Evolutionary conservation across 2,329 filamentous ascomycete genomes (phyloP).

Genomic region (Aspergillus pseudoviridinutans): DNA sequence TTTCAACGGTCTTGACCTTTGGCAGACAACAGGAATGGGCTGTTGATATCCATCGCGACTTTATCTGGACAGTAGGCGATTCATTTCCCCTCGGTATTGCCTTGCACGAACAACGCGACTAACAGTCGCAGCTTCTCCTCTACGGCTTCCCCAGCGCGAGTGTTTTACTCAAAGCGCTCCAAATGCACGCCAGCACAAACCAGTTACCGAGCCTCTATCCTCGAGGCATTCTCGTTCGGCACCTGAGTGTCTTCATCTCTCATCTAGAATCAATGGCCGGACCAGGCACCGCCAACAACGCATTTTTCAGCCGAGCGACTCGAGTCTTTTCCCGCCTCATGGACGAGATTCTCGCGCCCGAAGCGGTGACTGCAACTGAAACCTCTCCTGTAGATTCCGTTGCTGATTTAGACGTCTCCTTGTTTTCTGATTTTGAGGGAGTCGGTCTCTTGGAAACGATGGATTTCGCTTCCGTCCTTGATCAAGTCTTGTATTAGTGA

Average conservation of each 20-base stretch:
- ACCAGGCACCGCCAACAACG: conserved; percentile 28
- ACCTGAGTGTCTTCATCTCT: conserved; percentile 37
- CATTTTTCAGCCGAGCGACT: conserved; percentile 18
- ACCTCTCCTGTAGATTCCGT: neutral
- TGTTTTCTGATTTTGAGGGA: neutral
- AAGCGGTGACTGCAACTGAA: neutral
- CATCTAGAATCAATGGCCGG: conserved; percentile 35
- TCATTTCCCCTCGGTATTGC: neutral
- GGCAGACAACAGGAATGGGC: conserved; percentile 19
- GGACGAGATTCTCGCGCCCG: conserved; percentile 23
- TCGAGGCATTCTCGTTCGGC: conserved; percentile 35
- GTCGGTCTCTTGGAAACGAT: neutral
- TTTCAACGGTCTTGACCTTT: conserved; percentile 20
- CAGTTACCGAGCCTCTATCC: conserved; percentile 30
- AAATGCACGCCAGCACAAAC: conserved; percentile 18
- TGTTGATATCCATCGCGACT: conserved; percentile 22
- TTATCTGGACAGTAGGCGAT: conserved; percentile 16
- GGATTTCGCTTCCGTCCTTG: neutral
- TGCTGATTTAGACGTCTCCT: neutral
- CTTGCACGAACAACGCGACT: neutral
- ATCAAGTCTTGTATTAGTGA: neutral
- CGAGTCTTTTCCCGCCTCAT: conserved; percentile 21
- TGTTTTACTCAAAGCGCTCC: conserved; percentile 22
- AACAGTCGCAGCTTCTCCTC: conserved; percentile 14
- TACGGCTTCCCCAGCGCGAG: conserved; percentile 26